A percentile compares a stretch with the other conserved stretches of the same genome.
These are phyloP conservation scores for Lignosus rhinocerotis DNA, from an alignment of 1,284 basidiomycete species.

Conservation along the genomic window DNA sequence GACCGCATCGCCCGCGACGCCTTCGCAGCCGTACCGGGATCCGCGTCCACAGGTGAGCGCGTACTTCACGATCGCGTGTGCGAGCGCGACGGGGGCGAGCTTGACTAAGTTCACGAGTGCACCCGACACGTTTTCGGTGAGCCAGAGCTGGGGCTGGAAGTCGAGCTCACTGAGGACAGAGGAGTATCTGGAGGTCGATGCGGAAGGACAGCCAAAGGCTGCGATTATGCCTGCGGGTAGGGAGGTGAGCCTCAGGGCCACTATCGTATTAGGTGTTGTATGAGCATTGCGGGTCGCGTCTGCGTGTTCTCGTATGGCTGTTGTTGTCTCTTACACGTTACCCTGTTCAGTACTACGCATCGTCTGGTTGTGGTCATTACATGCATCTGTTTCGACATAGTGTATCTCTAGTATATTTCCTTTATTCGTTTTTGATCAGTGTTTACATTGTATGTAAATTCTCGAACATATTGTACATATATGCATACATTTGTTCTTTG, in stretches of 20 bases:
- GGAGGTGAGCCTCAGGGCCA: conserved; percentile 70
- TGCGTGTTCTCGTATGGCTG: conserved; percentile 1
- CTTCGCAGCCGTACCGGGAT: conserved; percentile 72
- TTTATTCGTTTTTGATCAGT: neutral
- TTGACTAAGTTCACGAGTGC: conserved; percentile 84
- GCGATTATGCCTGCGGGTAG: conserved; percentile 37
- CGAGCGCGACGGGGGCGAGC: conserved; percentile 78
- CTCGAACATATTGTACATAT: conserved; percentile 11
- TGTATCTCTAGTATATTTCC: conserved; percentile 1
- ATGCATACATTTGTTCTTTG: neutral
- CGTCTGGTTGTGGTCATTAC: neutral
- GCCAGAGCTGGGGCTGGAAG: conserved; percentile 84
- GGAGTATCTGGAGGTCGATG: conserved; percentile 55
- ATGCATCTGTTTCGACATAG: conserved; percentile 1
- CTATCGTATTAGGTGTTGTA: conserved; percentile 72
- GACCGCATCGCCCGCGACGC: conserved; percentile 44
- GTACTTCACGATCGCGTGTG: conserved; percentile 85
- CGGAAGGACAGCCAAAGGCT: conserved; percentile 33
- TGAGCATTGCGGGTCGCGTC: conserved; percentile 35
- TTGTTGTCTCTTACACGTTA: neutral
- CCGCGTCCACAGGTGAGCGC: conserved; percentile 67
- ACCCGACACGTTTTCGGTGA: conserved; percentile 83
- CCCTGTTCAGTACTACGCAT: neutral
- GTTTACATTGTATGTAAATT: neutral
- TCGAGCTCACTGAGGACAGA: conserved; percentile 63